Percentiles rank a stretch among this genome's conserved stretches.
Conservation (phyloP, 495 filamentous ascomycete genomes). For the Aspergillus kassunensis region DNA sequence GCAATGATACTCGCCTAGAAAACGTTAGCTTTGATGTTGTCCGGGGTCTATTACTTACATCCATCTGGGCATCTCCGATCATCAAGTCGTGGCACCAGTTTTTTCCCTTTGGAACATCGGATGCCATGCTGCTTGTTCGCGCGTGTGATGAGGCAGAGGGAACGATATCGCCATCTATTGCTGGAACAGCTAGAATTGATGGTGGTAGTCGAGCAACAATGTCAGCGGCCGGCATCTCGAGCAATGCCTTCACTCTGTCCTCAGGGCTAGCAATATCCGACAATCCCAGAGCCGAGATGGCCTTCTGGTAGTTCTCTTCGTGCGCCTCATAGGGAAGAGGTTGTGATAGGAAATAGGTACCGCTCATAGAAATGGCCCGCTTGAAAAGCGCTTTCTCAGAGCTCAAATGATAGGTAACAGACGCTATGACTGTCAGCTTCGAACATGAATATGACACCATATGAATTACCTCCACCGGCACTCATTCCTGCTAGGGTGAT, state of each 20-base stretch:
- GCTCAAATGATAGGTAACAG: constrained; percentile 37
- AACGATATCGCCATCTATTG: constrained; percentile 37
- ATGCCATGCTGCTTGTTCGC: constrained; percentile 14
- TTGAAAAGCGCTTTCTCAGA: constrained; percentile 36
- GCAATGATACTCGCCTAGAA: constrained; percentile 27
- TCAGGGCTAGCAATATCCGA: constrained; percentile 19
- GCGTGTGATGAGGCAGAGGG: constrained; percentile 22
- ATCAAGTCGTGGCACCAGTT: constrained; percentile 37
- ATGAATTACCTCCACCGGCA: constrained; percentile 51
- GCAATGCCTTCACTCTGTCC: constrained; percentile 30
- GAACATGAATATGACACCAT: background rate
- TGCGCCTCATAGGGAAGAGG: constrained; percentile 27
- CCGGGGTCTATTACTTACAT: too few relatives aligned
- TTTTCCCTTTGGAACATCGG: constrained; percentile 23
- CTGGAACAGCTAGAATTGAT: constrained; percentile 17
- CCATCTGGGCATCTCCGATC: constrained; percentile 38
- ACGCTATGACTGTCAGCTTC: constrained; percentile 14
- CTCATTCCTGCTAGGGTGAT: constrained; percentile 63
- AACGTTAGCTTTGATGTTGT: background rate
- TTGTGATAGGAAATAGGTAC: constrained; percentile 30
- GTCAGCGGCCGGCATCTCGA: constrained; percentile 30
- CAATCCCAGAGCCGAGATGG: constrained; percentile 34
- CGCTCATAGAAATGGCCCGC: constrained; percentile 37
- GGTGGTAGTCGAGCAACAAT: constrained; percentile 30
- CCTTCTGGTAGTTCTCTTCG: constrained; percentile 34